A percentile compares a stretch with the other conserved stretches of the same genome.
phyloP scores from a whole-genome alignment of 2,329 filamentous ascomycete genomes.

The Sarocladiaceae sp. region DNA sequence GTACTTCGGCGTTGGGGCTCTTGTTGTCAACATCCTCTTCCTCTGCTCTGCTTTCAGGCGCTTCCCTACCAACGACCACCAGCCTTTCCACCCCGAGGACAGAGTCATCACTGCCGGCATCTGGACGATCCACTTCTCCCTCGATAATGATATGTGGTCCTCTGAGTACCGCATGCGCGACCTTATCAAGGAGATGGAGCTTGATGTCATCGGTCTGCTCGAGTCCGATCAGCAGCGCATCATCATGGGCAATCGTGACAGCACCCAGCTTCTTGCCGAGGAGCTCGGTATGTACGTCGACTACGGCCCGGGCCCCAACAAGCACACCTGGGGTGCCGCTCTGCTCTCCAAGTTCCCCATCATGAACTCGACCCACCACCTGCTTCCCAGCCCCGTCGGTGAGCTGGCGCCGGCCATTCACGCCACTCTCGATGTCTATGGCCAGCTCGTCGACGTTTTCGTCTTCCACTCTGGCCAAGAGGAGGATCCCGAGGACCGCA shows the following conservation, averaged over 20 bases:
- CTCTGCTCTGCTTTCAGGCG: conserved; percentile 79
- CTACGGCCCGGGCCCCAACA: conserved; percentile 95
- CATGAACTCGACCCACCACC: conserved; percentile 91
- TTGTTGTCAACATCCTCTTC: conserved; percentile 75
- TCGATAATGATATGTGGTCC: conserved; percentile 99
- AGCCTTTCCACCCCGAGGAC: conserved; percentile 81
- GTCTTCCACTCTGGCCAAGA: conserved; percentile 99
- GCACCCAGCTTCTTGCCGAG: conserved; percentile 90
- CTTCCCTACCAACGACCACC: conserved; percentile 90
- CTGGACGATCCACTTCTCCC: conserved; percentile 97
- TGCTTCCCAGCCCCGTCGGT: conserved; percentile 88
- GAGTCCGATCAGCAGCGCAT: conserved; percentile 94
- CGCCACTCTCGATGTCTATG: conserved; percentile 92
- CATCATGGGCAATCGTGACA: conserved; percentile 98
- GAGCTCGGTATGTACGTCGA: conserved; percentile 99
- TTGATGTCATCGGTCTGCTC: conserved; percentile 94
- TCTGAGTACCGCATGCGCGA: conserved; percentile 92
- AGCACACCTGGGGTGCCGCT: conserved; percentile 95
- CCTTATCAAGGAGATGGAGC: conserved; percentile 85
- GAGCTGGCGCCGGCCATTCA: conserved; percentile 95
- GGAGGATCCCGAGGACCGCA: conserved; percentile 87
- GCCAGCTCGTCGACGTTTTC: conserved; percentile 84
- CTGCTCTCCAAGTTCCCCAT: conserved; percentile 97
- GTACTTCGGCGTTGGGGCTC: conserved; percentile 55
- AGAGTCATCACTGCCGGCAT: conserved; percentile 91